Evolutionary conservation across 23 red algal genomes (phyloP), one percentile per base, ranked within the genome.

Genomic region (Agarophyton chilense): DNA sequence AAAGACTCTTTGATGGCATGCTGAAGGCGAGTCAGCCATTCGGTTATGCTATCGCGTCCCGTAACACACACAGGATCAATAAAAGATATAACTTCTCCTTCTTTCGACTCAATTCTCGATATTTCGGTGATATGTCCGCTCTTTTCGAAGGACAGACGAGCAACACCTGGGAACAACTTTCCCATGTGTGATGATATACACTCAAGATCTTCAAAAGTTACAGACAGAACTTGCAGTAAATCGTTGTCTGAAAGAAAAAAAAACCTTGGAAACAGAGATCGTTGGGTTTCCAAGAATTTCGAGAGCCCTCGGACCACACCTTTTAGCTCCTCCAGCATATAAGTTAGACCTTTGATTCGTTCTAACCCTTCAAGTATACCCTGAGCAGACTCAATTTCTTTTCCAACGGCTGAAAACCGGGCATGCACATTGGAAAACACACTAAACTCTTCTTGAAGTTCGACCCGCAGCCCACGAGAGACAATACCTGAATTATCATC

Each of bases 111-210:
- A 36, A 52, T 71, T 32, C 39, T 44, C 0, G 54, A 53, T 38
- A 86, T 81, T 19, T 84, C 38, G 34, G 74, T 81, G 25, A 57
- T 47, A 16, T 29, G 28, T 12, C 42, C 63, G 24, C 70, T 53
- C 49, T 36, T 60, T 32, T 53, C 52, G 45, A 61, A 77, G 14
- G 36, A 31, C 10, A 94, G 14, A 31, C 75, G 36, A 11, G 81
- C 46, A 87, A 86, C 28, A 29, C 91, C 91, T 2, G 91, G 82
- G 87, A 94, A 94, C 31, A 94, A 26, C 38, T 94, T 94, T 47
- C 61, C 34, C 1, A 94, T 56, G 32, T 94, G 80, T 35, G 79
- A 55, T 42, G 72, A 51, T 22, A 86, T 46, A 34, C 54, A 55
- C 14, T 72, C 79, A 79, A 79, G 36, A 66, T 68, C 41, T 46